A percentile compares a stretch with the other conserved stretches of the same genome.
These are phyloP conservation scores for Gamarada debralockiae DNA, from an alignment of 495 filamentous ascomycete species.

Conservation along the genomic window DNA sequence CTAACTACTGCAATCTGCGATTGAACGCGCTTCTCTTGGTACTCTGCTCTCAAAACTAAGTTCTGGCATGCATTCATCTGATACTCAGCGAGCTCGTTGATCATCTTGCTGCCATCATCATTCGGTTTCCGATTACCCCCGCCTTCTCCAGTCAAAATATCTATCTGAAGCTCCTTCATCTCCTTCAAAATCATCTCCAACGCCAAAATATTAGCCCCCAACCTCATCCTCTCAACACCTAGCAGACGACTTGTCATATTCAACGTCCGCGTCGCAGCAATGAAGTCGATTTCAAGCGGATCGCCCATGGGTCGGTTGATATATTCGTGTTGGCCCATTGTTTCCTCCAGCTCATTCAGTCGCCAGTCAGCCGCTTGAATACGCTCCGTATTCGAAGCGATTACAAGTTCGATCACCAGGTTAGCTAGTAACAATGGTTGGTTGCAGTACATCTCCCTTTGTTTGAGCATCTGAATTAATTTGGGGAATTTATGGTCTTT, in stretches of 20 bases:
- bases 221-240: not conserved
- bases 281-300: not conserved
- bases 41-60: slow-evolving; percentile 2
- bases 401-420: not conserved
- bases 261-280: not conserved
- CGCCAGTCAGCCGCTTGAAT: not conserved
- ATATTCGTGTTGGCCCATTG: slow-evolving; percentile 1
- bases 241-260: not conserved
- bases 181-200: not conserved
- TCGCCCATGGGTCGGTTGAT: not conserved
- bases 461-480: not conserved
- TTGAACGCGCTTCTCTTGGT: slow-evolving; percentile 5
- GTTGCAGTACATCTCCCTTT: no score
- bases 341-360: not conserved
- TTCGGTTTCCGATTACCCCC: no score
- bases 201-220: not conserved
- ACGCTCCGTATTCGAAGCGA: no score
- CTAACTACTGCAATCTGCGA: slow-evolving; percentile 10
- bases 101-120: not conserved
- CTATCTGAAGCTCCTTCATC: not conserved
- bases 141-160: no score
- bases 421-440: not conserved
- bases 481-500: not conserved
- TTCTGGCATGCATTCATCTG: slow-evolving; percentile 4
- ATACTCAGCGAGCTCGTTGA: slow-evolving; percentile 2